Evolutionary conservation across 768 basidiomycete species (phyloP), one percentile per base, ranked within the genome.

Genomic region (Ephemerocybe angulata): DNA sequence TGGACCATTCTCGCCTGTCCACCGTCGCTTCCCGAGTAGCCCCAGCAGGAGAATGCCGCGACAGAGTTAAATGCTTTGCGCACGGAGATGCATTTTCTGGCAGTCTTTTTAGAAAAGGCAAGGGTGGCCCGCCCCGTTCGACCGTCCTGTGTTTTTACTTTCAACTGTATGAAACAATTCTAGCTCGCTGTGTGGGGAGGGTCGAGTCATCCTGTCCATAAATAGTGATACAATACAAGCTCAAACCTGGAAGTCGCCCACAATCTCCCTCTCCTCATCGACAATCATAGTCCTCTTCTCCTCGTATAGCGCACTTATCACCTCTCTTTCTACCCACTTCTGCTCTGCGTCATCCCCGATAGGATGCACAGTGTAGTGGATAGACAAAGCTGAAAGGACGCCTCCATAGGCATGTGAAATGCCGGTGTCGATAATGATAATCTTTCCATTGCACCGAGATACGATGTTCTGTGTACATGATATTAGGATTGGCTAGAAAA

Each of bases 341-440:
- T 74, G 68, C 35, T 73, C 67, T 3, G 61, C 58, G 13, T 65
- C 70, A 22, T 69, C 60, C n/a, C 69, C 71, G 22, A 82, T 66
- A 2, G 91, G 91, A 8, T 82, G 83, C 24, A 97, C 79, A 2
- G 83, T 87, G 71, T 98, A 96, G 31, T 87, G 78, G 53, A 98
- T 86, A 13, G 90, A 90, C 11, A 98, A 72, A 3, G 94, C 93
- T 1, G 94, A 95, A 4, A 97, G 76, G 0, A 83, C 85, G 12
- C 96, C 96, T n/a, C 92, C 94, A 62, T 97, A 98, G 1, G 95
- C 95, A 66, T 90, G 90, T 4, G 93, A 94, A 48, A 96, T 95
- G n/a, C 93, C 93, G 0, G 96, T 98, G 65, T 99, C 96, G 49
- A 99, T 98, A 57, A 98, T 89, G 61, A 98, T 87, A 41, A 98